Evolutionary conservation across 176 grass and related monocot genomes (phyloP).

Genomic region (Coix lacrymajobi): DNA sequence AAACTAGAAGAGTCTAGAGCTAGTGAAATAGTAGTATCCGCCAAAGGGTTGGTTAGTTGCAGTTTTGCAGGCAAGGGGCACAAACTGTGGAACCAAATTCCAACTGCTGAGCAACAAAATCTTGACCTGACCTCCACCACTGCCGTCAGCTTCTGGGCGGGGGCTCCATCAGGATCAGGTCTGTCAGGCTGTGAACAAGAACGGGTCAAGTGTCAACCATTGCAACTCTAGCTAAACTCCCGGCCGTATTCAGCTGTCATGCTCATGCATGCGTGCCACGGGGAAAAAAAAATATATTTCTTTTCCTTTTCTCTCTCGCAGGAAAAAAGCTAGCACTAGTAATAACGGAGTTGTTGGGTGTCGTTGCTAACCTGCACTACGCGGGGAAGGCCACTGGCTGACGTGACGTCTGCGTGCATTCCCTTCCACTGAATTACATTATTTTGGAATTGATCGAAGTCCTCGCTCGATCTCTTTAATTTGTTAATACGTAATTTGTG

Average conservation of each 20-base stretch:
- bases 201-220: conserved; percentile 28
- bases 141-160: neutral
- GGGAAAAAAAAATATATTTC: neutral
- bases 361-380: neutral
- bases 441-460: neutral
- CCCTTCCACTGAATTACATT: neutral
- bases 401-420: neutral
- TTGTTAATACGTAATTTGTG: neutral
- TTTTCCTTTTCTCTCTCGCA: neutral
- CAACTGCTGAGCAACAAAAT: conserved; percentile 12
- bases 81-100: too few species aligned
- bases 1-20: neutral
- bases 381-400: neutral
- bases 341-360: neutral
- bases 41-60: neutral
- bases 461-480: too few species aligned
- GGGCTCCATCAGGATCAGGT: neutral
- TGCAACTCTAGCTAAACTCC: neutral
- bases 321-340: neutral
- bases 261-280: neutral
- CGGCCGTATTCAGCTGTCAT: neutral
- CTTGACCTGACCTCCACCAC: conserved; percentile 1
- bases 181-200: conserved; percentile 6
- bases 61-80: neutral
- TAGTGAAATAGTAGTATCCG: too few species aligned